These are phyloP conservation scores for Jackrogersella minutella DNA, from an alignment of 495 filamentous ascomycete species.

Conservation along the genomic window DNA sequence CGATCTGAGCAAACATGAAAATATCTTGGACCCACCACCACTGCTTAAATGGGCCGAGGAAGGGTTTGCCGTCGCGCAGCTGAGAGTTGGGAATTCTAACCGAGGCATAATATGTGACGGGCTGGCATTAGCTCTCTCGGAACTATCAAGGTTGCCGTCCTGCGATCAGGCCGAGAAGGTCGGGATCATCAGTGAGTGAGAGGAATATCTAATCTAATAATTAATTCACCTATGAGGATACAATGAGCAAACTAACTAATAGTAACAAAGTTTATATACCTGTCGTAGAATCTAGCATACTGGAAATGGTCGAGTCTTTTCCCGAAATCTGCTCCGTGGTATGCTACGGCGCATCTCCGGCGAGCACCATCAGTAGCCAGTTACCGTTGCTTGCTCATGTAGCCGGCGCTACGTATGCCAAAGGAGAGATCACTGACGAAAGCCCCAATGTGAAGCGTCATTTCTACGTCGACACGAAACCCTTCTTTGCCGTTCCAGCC, in stretches of 20 bases:
- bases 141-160: constrained; percentile 38
- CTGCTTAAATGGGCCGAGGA: constrained; percentile 68
- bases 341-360: constrained; percentile 39
- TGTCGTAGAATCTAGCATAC: neutral
- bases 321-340: constrained; percentile 45
- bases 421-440: neutral
- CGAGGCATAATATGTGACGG: constrained; percentile 13
- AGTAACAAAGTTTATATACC: constrained; percentile 32
- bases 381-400: constrained; percentile 37
- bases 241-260: no score
- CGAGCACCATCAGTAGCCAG: neutral
- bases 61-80: constrained; percentile 60
- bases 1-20: constrained; percentile 27
- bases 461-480: constrained; percentile 44
- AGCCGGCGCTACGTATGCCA: neutral
- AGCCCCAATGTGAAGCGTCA: constrained; percentile 17
- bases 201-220: neutral
- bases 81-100: constrained; percentile 27
- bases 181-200: constrained; percentile 48
- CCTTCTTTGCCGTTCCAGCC: constrained; percentile 53
- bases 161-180: constrained; percentile 43
- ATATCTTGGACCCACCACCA: constrained; percentile 56
- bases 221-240: no score
- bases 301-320: constrained; percentile 18
- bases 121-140: constrained; percentile 30